Evolutionary conservation across 1,284 basidiomycete genomes (phyloP), one percentile per base, ranked within the genome.

Genomic region (Salmacisia buchloeana): DNA sequence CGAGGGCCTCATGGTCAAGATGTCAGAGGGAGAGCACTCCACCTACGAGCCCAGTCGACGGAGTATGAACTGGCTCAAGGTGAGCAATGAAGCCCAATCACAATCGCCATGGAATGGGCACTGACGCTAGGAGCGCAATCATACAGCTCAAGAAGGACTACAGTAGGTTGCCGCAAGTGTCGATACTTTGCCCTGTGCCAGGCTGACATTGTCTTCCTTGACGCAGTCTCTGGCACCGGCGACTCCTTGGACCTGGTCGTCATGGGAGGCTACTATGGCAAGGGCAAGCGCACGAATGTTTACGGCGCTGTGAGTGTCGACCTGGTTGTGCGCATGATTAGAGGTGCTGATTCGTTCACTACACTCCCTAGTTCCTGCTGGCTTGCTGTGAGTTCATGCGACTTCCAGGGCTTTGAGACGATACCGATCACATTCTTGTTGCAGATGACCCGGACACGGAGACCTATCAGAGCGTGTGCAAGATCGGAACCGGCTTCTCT

Each of bases 1-100:
- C 80, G 96, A 99, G 80, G 96, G 96, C 2, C 84, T 99, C 27
- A 79, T 99, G 96, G 92, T 99, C 67, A 99, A 99, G 82, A 96
- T 97, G 92, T 83, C 98, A 13, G 89, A 93, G 41, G 90, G 87
- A 27, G 87, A 91, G 39, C 89, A 89, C 15, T 92, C 94, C 76
- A 91, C 87, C 71, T 99, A 99, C 80, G 93, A 97, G 80, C 96
- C 96, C 2, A 94, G 91, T 79, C 84, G 93, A 61, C 84, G 96
- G 45, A 92, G 89, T 81, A 90, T 97, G 68, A 97, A 98, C 79
- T 99, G 96, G 96, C 83, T 99, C 13, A 99, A 99, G 29, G 49
- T 54, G 49, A 54, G 49, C 34, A 86, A n/a, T n/a, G 93, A 91
- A 69, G 65, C 81, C 64, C 4, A 38, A 18, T 4, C 39, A n/a